Percentiles rank a stretch among this genome's conserved stretches.
Conservation (phyloP, 148 eudicot species). For the Diospyros lotus region DNA sequence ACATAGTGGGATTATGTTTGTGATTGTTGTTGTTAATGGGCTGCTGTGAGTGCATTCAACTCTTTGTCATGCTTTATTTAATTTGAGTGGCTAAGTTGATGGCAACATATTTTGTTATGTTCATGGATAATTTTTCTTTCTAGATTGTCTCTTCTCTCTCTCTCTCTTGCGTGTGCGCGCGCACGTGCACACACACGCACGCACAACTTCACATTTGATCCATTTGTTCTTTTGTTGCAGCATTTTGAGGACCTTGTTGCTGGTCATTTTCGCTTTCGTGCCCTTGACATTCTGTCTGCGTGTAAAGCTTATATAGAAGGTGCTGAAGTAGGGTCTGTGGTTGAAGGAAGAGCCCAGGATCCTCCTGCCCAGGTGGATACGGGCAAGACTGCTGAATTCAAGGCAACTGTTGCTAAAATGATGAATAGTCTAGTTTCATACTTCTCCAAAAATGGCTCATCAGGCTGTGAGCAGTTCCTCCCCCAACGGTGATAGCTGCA, state of each 20-base stretch:
- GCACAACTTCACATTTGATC: no score
- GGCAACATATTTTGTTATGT: no score
- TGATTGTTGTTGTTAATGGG: no score
- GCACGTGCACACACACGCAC: no score
- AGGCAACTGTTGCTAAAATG: slow-evolving; percentile 30
- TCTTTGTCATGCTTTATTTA: no score
- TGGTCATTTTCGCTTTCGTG: slow-evolving; percentile 55
- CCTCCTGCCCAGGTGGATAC: slow-evolving; percentile 22
- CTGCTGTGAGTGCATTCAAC: no score
- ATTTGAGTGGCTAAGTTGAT: no score
- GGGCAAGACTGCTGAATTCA: background rate
- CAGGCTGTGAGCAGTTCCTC: slow-evolving; percentile 50
- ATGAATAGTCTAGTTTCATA: slow-evolving; percentile 30
- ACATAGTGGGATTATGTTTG: no score
- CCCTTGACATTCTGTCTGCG: slow-evolving; percentile 58
- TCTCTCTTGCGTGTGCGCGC: no score
- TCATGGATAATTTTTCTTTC: no score
- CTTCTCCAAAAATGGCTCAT: slow-evolving; percentile 52
- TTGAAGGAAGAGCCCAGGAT: slow-evolving; percentile 22
- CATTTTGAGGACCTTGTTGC: slow-evolving; percentile 68
- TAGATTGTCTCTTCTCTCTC: no score
- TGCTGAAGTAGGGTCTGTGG: slow-evolving; percentile 48
- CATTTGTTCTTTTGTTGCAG: slow-evolving; percentile 30
- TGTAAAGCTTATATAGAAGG: slow-evolving; percentile 65
- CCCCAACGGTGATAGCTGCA: background rate